A percentile compares a stretch with the other conserved stretches of the same genome.
Evolutionary conservation across 2,329 filamentous ascomycete genomes (phyloP).

Genomic region (Fusarium oxysporum): DNA sequence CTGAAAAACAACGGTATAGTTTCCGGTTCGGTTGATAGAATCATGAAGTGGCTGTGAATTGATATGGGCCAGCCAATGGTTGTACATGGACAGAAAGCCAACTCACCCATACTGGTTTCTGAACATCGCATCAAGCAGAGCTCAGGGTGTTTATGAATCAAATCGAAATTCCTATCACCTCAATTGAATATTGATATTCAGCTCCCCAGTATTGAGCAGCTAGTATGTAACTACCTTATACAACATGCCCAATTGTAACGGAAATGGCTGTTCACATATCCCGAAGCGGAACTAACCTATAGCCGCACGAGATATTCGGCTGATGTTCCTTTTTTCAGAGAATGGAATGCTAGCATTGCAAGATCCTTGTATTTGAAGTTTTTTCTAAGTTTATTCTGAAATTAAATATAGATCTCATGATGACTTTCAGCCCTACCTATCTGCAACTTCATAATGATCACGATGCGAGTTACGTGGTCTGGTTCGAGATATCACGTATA

Average conservation of each 20-base stretch:
- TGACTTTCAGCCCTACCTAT: not conserved
- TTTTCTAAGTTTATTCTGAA: not conserved
- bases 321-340: not conserved
- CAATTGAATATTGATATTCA: rapidly evolving
- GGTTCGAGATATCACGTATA: no score
- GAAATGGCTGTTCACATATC: not conserved
- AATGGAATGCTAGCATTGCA: not conserved
- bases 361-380: not conserved
- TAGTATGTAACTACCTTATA: not conserved
- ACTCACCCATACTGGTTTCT: not conserved
- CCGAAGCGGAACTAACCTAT: not conserved
- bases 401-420: no score
- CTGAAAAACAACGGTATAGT: not conserved
- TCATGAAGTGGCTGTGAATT: not conserved
- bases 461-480: not conserved
- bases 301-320: not conserved
- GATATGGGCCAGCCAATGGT: not conserved
- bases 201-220: not conserved
- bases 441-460: not conserved
- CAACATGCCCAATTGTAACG: no score
- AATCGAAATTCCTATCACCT: not conserved
- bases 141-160: not conserved
- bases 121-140: not conserved
- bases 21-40: not conserved
- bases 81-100: not conserved